Evolutionary conservation across 768 basidiomycete species (phyloP).

Genomic region (Lenzites betulinus): DNA sequence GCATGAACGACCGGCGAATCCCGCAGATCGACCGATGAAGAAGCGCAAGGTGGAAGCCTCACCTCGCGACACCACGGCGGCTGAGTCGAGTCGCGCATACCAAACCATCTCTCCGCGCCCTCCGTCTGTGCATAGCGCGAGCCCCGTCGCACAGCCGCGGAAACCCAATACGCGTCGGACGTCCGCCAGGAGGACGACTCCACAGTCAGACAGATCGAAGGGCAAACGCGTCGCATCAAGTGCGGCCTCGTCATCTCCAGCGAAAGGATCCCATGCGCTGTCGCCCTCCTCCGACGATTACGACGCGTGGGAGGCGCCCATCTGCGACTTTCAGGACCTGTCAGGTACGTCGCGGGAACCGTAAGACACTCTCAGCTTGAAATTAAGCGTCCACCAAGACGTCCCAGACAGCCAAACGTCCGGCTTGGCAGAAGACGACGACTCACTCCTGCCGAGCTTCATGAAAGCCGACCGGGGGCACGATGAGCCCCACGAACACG

Average conservation of each 20-base stretch:
- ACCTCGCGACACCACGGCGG: background rate
- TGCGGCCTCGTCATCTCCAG: background rate
- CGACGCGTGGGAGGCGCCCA: conserved; percentile 18
- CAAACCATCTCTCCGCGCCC: background rate
- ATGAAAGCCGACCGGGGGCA: conserved; percentile 1
- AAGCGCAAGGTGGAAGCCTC: conserved; percentile 1
- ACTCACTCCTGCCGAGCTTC: conserved; percentile 12
- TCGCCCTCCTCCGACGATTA: conserved; percentile 9
- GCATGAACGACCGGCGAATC: conserved; percentile 3
- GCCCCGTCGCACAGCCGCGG: no score
- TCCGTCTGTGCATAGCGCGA: background rate
- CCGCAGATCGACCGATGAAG: conserved; percentile 10
- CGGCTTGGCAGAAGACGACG: conserved; percentile 5
- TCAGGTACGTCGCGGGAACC: background rate
- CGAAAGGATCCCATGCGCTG: background rate
- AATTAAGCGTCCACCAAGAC: background rate
- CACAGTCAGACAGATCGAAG: background rate
- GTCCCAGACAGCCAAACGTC: conserved; percentile 12
- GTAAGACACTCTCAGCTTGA: no score
- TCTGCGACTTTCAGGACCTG: background rate
- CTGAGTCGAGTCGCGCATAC: background rate
- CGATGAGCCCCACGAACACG: background rate
- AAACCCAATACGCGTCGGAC: background rate
- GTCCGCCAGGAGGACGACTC: background rate
- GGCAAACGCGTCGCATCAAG: background rate